Conservation (phyloP, 257 asterid species). For the Coffea eugenioides region DNA sequence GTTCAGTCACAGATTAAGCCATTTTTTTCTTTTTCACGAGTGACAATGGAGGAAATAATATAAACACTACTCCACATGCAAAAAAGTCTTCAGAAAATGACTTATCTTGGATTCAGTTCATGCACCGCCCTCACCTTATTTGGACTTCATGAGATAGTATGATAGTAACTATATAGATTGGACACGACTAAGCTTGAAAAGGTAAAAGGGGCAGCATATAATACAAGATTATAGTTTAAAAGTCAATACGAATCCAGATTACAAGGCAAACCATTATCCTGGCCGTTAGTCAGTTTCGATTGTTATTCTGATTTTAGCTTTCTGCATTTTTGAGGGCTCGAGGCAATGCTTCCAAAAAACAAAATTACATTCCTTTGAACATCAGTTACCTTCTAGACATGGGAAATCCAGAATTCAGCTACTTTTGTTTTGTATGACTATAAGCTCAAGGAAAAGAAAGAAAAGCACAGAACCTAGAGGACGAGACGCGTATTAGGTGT, state of each 20-base stretch:
- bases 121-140: not conserved
- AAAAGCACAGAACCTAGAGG: too few relatives aligned
- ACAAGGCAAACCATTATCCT: constrained; percentile 12
- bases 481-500: not conserved
- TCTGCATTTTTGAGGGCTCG: constrained; percentile 24
- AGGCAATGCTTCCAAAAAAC: constrained; percentile 14
- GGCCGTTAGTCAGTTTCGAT: constrained; percentile 5
- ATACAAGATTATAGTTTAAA: constrained; percentile 2
- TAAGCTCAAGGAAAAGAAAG: too few relatives aligned
- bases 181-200: not conserved
- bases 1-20: too few relatives aligned
- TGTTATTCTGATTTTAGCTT: not conserved
- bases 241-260: constrained; percentile 22
- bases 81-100: not conserved
- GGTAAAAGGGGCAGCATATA: not conserved
- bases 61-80: not conserved
- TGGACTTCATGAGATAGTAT: not conserved
- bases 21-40: not conserved
- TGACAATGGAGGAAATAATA: not conserved
- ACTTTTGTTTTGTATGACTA: not conserved
- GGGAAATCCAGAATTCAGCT: not conserved
- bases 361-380: not conserved
- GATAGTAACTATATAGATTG: not conserved
- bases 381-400: not conserved
- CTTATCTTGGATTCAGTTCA: constrained; percentile 7